Percentiles rank a stretch among this genome's conserved stretches.
Conservation (phyloP, 208 protist species). For the Leishmania lainsoni region DNA sequence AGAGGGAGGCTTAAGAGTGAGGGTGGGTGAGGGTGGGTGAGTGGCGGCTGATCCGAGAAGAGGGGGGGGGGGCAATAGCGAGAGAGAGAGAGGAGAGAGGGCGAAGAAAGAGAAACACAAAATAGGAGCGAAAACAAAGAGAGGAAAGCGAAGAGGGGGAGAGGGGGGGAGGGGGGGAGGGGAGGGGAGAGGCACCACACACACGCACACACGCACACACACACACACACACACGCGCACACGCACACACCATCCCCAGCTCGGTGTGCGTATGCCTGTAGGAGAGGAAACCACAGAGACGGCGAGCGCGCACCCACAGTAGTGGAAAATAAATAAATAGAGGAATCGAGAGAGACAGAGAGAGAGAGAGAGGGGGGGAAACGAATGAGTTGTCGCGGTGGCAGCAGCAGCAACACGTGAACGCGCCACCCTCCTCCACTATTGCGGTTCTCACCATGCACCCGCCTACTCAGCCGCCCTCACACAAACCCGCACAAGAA, state of each 20-base stretch:
- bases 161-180: too few species aligned
- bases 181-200: too few species aligned
- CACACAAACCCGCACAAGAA: not conserved
- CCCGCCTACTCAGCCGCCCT: constrained; percentile 1
- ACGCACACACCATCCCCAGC: too few species aligned
- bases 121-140: too few species aligned
- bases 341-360: not conserved
- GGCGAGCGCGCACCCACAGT: not conserved
- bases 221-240: too few species aligned
- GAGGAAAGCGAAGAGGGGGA: too few species aligned
- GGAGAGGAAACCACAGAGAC: not conserved
- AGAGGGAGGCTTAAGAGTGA: too few species aligned
- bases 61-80: too few species aligned
- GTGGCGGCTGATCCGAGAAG: too few species aligned
- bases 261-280: not conserved
- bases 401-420: constrained; percentile 1
- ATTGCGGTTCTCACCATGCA: not conserved
- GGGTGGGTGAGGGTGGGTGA: not conserved
- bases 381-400: constrained; percentile 2
- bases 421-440: not conserved
- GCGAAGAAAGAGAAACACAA: too few species aligned
- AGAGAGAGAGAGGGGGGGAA: constrained; percentile 1
- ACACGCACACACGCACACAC: too few species aligned
- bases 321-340: constrained; percentile 5
- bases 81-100: too few species aligned